Percentiles rank a stretch among this genome's conserved stretches.
Evolutionary conservation across 163 green algal species (phyloP).

Genomic region (Chlamydomonas reinhardtii): DNA sequence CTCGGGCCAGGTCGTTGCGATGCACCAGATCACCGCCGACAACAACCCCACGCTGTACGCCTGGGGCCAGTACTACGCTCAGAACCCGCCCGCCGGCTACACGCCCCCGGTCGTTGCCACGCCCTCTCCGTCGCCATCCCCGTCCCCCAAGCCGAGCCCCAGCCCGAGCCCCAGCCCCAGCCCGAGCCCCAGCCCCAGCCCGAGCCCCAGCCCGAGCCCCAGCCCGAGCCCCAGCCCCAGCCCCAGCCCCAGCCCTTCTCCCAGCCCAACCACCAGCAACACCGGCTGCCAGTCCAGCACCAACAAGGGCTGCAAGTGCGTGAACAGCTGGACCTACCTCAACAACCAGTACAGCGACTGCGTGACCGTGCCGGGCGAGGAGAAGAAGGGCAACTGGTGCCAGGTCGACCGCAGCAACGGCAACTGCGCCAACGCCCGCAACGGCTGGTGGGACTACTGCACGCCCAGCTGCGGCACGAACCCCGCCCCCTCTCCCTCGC

Average conservation of each 20-base stretch:
- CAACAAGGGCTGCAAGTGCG: not conserved
- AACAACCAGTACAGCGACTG: not conserved
- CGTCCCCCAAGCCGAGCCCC: not conserved
- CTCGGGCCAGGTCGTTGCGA: not conserved
- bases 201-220: not conserved
- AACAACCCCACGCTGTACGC: slow-evolving; percentile 14
- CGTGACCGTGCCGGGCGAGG: not conserved
- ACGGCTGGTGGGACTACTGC: slow-evolving; percentile 34
- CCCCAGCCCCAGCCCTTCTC: not conserved
- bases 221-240: too few species aligned
- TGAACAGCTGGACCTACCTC: not conserved
- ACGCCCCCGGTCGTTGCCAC: not conserved
- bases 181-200: slow-evolving; percentile 1
- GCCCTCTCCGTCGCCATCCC: not conserved
- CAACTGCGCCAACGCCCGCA: not conserved
- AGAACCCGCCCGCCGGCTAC: not conserved
- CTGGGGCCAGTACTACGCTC: slow-evolving; percentile 7
- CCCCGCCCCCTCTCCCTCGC: not conserved
- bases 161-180: not conserved
- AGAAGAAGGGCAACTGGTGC: not conserved
- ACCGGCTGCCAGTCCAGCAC: not conserved
- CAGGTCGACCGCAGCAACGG: not conserved
- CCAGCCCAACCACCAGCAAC: not conserved
- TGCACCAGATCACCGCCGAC: slow-evolving; percentile 22
- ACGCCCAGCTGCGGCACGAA: not conserved